These are phyloP conservation scores for Pogostemon cablin DNA, from an alignment of 257 asterid species.

Conservation along the genomic window DNA sequence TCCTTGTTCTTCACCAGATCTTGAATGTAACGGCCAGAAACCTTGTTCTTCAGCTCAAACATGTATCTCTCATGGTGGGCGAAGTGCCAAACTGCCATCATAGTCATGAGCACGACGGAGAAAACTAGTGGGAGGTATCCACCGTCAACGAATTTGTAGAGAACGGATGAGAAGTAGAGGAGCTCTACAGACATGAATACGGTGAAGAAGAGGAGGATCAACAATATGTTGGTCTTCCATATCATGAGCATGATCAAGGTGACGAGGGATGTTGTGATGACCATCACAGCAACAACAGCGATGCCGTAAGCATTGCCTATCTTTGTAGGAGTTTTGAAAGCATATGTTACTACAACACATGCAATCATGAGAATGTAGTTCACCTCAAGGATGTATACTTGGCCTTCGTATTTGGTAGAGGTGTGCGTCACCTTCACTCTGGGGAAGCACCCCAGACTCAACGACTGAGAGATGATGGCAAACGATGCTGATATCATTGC, in stretches of 20 bases:
- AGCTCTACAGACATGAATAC: slow-evolving; percentile 45
- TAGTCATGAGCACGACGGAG: slow-evolving; percentile 46
- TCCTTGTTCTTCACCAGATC: slow-evolving; percentile 40
- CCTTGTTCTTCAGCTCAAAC: slow-evolving; percentile 67
- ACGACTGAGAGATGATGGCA: slow-evolving; percentile 62
- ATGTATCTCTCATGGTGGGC: slow-evolving; percentile 54
- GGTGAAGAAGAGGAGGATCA: slow-evolving; percentile 46
- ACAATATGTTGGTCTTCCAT: slow-evolving; percentile 67
- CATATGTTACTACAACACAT: slow-evolving; percentile 27
- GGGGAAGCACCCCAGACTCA: slow-evolving; percentile 65
- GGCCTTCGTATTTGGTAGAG: slow-evolving; percentile 66
- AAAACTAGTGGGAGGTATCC: slow-evolving; percentile 70
- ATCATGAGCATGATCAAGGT: slow-evolving; percentile 65
- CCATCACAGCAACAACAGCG: slow-evolving; percentile 71
- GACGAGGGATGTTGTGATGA: slow-evolving; percentile 57
- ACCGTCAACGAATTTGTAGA: slow-evolving; percentile 66
- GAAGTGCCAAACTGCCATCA: slow-evolving; percentile 74
- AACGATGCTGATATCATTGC: slow-evolving; percentile 81
- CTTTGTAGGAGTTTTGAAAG: too few species aligned
- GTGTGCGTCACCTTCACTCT: slow-evolving; percentile 74
- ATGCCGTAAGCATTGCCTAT: slow-evolving; percentile 10
- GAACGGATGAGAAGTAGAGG: slow-evolving; percentile 51
- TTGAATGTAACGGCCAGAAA: slow-evolving; percentile 43
- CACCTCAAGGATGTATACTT: slow-evolving; percentile 75
- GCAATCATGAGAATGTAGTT: slow-evolving; percentile 76